Evolutionary conservation across 2,329 filamentous ascomycete genomes (phyloP), one percentile per base, ranked within the genome.

Genomic region (Penicillium glabrum): DNA sequence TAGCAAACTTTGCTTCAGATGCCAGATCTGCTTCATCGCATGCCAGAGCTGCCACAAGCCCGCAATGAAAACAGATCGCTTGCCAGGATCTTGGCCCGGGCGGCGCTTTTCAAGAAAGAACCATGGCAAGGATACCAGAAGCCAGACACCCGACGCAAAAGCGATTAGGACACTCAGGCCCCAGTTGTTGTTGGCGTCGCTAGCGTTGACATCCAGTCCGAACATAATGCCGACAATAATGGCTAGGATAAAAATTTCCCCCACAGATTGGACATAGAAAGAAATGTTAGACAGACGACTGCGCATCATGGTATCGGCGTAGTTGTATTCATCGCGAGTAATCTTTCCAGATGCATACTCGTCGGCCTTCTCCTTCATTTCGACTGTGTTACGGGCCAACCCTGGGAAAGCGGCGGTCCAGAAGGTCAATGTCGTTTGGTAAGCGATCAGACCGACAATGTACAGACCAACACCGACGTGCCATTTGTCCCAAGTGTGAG

Each of bases 361-460:
- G 33, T 77, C 74, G 5, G 83, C 82, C 52, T 79, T 79, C 2
- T 73, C 69, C 26, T 83, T 75, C 66, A 86, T 72, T 24, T 81
- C 75, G 1, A 69, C 65, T 1, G 81, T 83, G 61, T 86, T 85
- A 7, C 83, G 71, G 5, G 84, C 82, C 8, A 86, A 72, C 0
- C 82, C 78, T 3, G 84, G 83, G 56, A 86, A 86, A 0, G 86
- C 85, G 0, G 87, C 86, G 0, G 85, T 87, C 85, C 86, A 89
- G 69, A 88, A 89, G 0, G 86, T 89, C 48, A 89, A 75, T 0
- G 84, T 86, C 2, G 87, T 82, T 70, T 89, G 86, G 63, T 89
- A 89, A 1, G 82, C 82, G 60, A 89, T 86, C 43, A 89, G 60
- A 31, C 86, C 86, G 16, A 88, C 81, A 54, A 89, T 86, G 68